A percentile compares a stretch with the other conserved stretches of the same genome.
phyloP scores from a whole-genome alignment of 2,329 filamentous ascomycete genomes.

The Sphaceloma murrayae region DNA sequence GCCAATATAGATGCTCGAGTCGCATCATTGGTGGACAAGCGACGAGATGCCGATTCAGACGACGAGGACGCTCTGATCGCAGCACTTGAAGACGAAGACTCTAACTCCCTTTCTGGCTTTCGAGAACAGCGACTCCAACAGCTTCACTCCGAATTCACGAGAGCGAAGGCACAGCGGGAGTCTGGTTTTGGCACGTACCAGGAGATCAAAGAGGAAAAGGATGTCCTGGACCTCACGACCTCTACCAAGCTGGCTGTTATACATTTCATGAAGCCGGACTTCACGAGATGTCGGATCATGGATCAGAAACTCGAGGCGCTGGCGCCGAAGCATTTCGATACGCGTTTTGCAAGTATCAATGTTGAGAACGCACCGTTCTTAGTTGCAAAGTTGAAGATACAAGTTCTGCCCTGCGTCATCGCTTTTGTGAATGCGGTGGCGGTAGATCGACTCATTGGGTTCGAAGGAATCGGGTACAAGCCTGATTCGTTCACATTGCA shows the following conservation, averaged over 20 bases:
- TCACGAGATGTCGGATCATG: slow-evolving; percentile 53
- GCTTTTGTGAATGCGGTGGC: slow-evolving; percentile 47
- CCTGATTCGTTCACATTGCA: slow-evolving; percentile 45
- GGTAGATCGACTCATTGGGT: slow-evolving; percentile 49
- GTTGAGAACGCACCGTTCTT: slow-evolving; percentile 52
- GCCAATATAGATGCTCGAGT: slow-evolving; percentile 42
- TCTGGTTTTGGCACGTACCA: slow-evolving; percentile 45
- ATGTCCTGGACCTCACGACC: slow-evolving; percentile 52
- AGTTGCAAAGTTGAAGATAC: slow-evolving; percentile 47
- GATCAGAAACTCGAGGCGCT: slow-evolving; percentile 48
- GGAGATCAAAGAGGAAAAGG: slow-evolving; percentile 50
- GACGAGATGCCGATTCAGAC: slow-evolving; percentile 38
- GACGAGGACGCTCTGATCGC: slow-evolving; percentile 53
- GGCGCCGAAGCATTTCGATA: slow-evolving; percentile 49
- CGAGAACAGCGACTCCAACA: slow-evolving; percentile 50
- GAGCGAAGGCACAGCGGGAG: slow-evolving; percentile 43
- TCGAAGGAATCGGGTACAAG: slow-evolving; percentile 47
- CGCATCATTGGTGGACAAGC: slow-evolving; percentile 40
- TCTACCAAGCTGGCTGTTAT: slow-evolving; percentile 48
- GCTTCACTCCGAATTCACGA: slow-evolving; percentile 46
- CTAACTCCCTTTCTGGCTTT: slow-evolving; percentile 46
- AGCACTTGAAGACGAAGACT: slow-evolving; percentile 42
- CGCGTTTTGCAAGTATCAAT: slow-evolving; percentile 48
- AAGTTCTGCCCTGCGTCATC: slow-evolving; percentile 51
- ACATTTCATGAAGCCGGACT: slow-evolving; percentile 57